Percentiles rank a stretch among this genome's conserved stretches.
phyloP scores from a whole-genome alignment of 2,329 filamentous ascomycete genomes.

The Hirsutella minnesotensis region DNA sequence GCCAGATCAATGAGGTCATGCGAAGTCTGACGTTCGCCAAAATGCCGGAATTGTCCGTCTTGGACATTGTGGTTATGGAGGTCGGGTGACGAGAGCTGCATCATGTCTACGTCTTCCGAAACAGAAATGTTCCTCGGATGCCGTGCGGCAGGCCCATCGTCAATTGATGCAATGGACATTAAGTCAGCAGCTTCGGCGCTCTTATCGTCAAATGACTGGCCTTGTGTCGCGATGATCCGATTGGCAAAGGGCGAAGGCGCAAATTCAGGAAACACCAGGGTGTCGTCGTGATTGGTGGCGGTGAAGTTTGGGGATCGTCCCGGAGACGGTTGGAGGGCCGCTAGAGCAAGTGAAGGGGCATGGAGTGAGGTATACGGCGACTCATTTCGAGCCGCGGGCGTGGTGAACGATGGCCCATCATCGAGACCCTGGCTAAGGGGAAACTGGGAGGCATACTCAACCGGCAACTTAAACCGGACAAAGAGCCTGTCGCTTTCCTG shows the following conservation, averaged over 20 bases:
- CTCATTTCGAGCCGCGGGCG: background rate
- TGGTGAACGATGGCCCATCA: slow-evolving; percentile 12
- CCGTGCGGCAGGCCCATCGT: too few species aligned
- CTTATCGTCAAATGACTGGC: too few species aligned
- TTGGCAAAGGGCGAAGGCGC: background rate
- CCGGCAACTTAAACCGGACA: slow-evolving; percentile 26
- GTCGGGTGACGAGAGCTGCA: too few species aligned
- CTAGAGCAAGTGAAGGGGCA: background rate
- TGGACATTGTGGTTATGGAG: too few species aligned
- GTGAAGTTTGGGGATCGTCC: background rate
- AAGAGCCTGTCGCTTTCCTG: slow-evolving; percentile 18
- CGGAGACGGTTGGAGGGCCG: background rate
- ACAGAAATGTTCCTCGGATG: too few species aligned
- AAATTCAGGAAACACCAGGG: slow-evolving; percentile 1
- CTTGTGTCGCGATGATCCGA: background rate
- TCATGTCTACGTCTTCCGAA: too few species aligned
- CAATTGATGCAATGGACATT: too few species aligned
- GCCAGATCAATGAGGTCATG: too few species aligned
- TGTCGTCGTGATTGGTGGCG: background rate
- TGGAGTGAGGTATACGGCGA: background rate
- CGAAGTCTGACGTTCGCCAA: too few species aligned
- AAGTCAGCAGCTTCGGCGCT: too few species aligned
- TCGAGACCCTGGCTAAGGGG: slow-evolving; percentile 16
- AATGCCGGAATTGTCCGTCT: too few species aligned
- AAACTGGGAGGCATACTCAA: slow-evolving; percentile 17